phyloP scores from a whole-genome alignment of 225 moss, liverwort and hornwort species.

The Lunularia cruciata region DNA sequence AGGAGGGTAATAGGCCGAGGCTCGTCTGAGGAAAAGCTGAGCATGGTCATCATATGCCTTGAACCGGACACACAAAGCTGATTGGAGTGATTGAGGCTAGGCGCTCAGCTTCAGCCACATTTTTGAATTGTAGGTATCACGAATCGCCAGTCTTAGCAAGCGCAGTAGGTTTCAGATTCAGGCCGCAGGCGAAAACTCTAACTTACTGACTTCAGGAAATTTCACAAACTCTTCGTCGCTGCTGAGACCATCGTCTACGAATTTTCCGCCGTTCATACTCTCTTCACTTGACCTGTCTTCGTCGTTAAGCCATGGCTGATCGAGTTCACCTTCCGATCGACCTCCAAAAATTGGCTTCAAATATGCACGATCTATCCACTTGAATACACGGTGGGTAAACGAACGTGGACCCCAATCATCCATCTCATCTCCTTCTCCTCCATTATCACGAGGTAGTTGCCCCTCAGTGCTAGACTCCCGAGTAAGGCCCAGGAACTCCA shows the following conservation, averaged over 20 bases:
- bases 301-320: constrained; percentile 46
- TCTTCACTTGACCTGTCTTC: constrained; percentile 33
- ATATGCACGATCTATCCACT: constrained; percentile 52
- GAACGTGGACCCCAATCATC: constrained; percentile 42
- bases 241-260: constrained; percentile 31
- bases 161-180: too few species aligned
- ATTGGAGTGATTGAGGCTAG: too few species aligned
- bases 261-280: constrained; percentile 20
- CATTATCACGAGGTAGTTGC: too few species aligned
- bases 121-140: too few species aligned
- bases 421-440: constrained; percentile 19
- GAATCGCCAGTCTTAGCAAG: too few species aligned
- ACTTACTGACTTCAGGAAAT: constrained; percentile 42
- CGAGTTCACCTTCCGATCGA: constrained; percentile 40
- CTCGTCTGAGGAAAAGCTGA: too few species aligned
- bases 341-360: constrained; percentile 56
- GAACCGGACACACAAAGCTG: too few species aligned
- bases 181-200: too few species aligned
- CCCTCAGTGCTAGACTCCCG: constrained; percentile 18
- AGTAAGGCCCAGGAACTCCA: constrained; percentile 46
- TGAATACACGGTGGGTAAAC: constrained; percentile 49
- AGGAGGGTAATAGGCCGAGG: too few species aligned
- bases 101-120: too few species aligned
- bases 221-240: constrained; percentile 49
- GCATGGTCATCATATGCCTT: too few species aligned